Percentiles rank a stretch among this genome's conserved stretches.
These are phyloP conservation scores for Houttuynia cordata DNA, from an alignment of 164 flowering plant genomes.

Conservation along the genomic window DNA sequence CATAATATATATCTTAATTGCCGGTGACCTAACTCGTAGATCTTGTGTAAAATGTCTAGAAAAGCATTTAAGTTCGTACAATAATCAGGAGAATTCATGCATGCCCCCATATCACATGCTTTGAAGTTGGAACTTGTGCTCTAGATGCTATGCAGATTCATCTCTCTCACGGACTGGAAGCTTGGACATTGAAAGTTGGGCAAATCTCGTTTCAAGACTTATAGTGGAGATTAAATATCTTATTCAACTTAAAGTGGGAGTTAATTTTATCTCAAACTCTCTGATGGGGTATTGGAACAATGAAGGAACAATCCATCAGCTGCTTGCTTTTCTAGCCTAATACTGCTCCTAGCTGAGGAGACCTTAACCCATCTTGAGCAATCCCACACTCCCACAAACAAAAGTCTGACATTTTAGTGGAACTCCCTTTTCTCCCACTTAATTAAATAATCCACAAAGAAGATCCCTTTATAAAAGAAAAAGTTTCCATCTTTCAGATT, in stretches of 20 bases:
- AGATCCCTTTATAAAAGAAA: slow-evolving; percentile 17
- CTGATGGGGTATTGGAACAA: slow-evolving; percentile 1
- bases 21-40: too few relatives aligned
- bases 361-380: neutral
- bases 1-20: too few relatives aligned
- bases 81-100: too few relatives aligned
- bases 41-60: too few relatives aligned
- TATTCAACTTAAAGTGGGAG: neutral
- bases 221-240: too few relatives aligned
- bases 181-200: neutral
- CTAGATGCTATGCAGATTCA: too few relatives aligned
- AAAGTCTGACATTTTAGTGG: slow-evolving; percentile 15
- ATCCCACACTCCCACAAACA: neutral
- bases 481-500: slow-evolving; percentile 17
- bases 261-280: neutral
- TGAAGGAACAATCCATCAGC: slow-evolving; percentile 6
- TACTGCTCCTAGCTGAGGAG: neutral
- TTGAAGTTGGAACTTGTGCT: too few relatives aligned
- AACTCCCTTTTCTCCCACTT: slow-evolving; percentile 20
- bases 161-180: too few relatives aligned
- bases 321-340: neutral
- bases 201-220: neutral
- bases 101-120: too few relatives aligned
- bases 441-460: slow-evolving; percentile 9
- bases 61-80: too few relatives aligned